phyloP scores from a whole-genome alignment of 2,329 filamentous ascomycete genomes.

The Aspergillus versicolor region DNA sequence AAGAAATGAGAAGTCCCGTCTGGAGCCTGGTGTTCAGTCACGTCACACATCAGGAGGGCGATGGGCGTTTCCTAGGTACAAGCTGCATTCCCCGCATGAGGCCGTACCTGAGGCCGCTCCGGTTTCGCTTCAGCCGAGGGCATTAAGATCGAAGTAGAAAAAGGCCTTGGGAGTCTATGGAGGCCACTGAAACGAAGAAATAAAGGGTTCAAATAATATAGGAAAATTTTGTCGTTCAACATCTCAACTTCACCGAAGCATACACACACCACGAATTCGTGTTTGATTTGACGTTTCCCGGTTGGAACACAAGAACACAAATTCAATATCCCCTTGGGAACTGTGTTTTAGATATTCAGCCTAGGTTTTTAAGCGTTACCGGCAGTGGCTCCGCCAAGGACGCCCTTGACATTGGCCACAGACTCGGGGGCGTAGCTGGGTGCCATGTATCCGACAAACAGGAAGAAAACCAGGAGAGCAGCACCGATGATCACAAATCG shows the following conservation, averaged over 20 bases:
- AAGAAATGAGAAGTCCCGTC: conserved; percentile 6
- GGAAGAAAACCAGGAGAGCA: conserved; percentile 65
- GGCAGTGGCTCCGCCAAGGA: conserved; percentile 35
- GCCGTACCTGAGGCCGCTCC: conserved; percentile 23
- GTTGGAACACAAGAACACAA: neutral
- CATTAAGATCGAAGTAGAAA: conserved; percentile 18
- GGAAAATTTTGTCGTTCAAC: conserved; percentile 13
- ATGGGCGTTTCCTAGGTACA: conserved; percentile 20
- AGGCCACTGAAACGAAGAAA: neutral
- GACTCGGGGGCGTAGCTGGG: conserved; percentile 48
- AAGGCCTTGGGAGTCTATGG: conserved; percentile 10
- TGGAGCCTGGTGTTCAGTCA: conserved; percentile 3
- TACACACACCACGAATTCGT: neutral
- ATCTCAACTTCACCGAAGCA: neutral
- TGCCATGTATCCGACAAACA: conserved; percentile 65
- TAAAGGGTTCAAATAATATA: neutral
- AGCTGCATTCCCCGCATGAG: conserved; percentile 38
- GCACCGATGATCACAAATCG: conserved; percentile 71
- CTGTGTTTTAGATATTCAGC: neutral
- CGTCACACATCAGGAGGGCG: conserved; percentile 15
- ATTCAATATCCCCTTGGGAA: neutral
- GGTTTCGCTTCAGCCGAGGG: conserved; percentile 5
- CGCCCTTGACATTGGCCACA: conserved; percentile 35
- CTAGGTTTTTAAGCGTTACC: conserved; percentile 31
- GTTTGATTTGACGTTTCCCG: neutral